phyloP scores from a whole-genome alignment of 202 grass and related monocot genomes.

The Brachypodium distachyon region DNA sequence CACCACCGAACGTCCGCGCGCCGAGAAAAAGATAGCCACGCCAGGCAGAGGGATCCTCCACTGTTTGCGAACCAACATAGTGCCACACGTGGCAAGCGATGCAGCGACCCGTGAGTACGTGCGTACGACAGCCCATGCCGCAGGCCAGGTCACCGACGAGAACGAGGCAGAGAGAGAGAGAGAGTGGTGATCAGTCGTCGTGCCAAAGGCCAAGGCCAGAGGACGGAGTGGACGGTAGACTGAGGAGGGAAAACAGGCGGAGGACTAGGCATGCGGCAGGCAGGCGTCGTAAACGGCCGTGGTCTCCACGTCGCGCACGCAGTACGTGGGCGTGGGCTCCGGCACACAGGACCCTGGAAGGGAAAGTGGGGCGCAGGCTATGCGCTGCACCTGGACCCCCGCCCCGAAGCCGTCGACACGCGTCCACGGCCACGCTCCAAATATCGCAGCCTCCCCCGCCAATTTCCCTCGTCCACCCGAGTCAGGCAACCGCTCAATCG shows the following conservation, averaged over 20 bases:
- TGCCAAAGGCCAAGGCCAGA: not conserved
- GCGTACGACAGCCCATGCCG: not conserved
- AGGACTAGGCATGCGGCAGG: not conserved
- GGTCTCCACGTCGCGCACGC: conserved; percentile 4
- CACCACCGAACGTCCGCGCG: not conserved
- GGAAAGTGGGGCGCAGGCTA: not conserved
- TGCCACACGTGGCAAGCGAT: conserved; percentile 6
- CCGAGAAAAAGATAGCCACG: not conserved
- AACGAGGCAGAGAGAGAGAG: not conserved
- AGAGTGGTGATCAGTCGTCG: not conserved
- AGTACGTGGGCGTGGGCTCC: not conserved
- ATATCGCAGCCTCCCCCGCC: not conserved
- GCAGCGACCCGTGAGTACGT: not conserved
- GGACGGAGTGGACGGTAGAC: no score
- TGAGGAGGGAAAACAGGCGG: no score
- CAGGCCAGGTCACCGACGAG: not conserved
- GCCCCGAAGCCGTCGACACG: conserved; percentile 20
- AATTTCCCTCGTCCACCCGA: not conserved
- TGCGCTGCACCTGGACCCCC: conserved; percentile 31
- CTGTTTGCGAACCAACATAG: not conserved
- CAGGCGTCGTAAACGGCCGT: not conserved
- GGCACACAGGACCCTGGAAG: not conserved
- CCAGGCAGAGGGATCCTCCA: not conserved
- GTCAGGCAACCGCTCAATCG: not conserved
- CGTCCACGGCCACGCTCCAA: conserved; percentile 1